Evolutionary conservation across 192 early-diverging fungal species (phyloP).

Genomic region (Backusella mclennaniae): DNA sequence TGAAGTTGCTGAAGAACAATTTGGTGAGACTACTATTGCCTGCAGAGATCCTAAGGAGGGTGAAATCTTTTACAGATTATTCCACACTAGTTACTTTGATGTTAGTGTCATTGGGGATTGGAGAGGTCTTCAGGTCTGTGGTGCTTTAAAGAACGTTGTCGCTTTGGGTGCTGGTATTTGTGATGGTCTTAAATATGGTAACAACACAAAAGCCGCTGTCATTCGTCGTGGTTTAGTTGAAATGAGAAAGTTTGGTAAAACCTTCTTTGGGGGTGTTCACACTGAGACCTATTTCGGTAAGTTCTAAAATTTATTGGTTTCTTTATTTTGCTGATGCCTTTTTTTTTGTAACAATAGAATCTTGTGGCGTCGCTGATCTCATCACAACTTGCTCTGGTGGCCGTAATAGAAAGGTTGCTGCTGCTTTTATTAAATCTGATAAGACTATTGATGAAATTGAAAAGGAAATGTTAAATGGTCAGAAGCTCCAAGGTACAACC

Average conservation of each 20-base stretch:
- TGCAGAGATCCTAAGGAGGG: slow-evolving; percentile 68
- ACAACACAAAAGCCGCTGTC: slow-evolving; percentile 90
- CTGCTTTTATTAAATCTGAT: slow-evolving; percentile 64
- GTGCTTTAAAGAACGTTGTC: slow-evolving; percentile 96
- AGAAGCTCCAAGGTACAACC: slow-evolving; percentile 94
- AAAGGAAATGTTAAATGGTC: slow-evolving; percentile 90
- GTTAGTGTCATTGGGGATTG: slow-evolving; percentile 82
- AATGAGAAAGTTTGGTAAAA: slow-evolving; percentile 88
- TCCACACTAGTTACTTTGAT: slow-evolving; percentile 85
- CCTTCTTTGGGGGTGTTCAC: slow-evolving; percentile 76
- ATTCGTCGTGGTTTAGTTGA: slow-evolving; percentile 92
- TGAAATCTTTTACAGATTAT: slow-evolving; percentile 63
- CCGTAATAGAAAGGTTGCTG: slow-evolving; percentile 87
- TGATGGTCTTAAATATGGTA: slow-evolving; percentile 74
- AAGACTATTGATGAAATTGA: slow-evolving; percentile 83
- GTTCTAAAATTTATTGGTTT: background rate
- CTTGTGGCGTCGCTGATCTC: slow-evolving; percentile 93
- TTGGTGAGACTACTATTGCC: slow-evolving; percentile 93
- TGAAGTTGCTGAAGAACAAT: slow-evolving; percentile 90
- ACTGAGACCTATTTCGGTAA: slow-evolving; percentile 93
- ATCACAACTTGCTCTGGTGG: slow-evolving; percentile 95
- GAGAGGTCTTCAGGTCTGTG: slow-evolving; percentile 91
- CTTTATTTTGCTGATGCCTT: slow-evolving; percentile 48
- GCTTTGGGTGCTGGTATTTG: slow-evolving; percentile 94
- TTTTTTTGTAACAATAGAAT: slow-evolving; percentile 29